These are phyloP conservation scores for Plasmodium billcollinsi DNA, from an alignment of 169 alveolate species.

Conservation along the genomic window DNA sequence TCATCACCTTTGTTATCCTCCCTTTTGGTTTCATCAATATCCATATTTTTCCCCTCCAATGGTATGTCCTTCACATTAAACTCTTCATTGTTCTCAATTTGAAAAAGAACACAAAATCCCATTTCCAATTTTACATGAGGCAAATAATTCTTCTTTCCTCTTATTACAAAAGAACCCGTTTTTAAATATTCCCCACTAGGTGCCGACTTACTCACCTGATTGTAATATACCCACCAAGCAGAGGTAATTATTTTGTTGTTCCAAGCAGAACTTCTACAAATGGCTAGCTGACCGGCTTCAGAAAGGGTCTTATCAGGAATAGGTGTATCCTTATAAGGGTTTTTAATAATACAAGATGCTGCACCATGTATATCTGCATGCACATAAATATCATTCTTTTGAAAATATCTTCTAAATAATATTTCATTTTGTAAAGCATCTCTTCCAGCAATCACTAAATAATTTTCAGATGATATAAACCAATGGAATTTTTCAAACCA, in stretches of 20 bases:
- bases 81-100: slow-evolving; percentile 16
- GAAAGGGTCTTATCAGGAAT: slow-evolving; percentile 88
- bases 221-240: slow-evolving; percentile 98
- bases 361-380: slow-evolving; percentile 99
- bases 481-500: slow-evolving; percentile 99
- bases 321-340: slow-evolving; percentile 86
- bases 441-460: slow-evolving; percentile 87
- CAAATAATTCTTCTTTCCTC: slow-evolving; percentile 96
- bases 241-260: slow-evolving; percentile 91
- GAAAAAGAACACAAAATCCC: slow-evolving; percentile 92
- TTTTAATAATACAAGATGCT: slow-evolving; percentile 96
- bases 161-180: slow-evolving; percentile 95
- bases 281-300: slow-evolving; percentile 91
- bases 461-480: slow-evolving; percentile 95
- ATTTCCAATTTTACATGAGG: slow-evolving; percentile 94
- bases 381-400: slow-evolving; percentile 93
- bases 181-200: slow-evolving; percentile 95
- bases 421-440: slow-evolving; percentile 97
- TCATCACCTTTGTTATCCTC: neutral
- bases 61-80: slow-evolving; percentile 7
- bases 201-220: slow-evolving; percentile 97
- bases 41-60: neutral
- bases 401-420: slow-evolving; percentile 94
- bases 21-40: neutral
- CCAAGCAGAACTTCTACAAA: slow-evolving; percentile 96